A percentile compares a stretch with the other conserved stretches of the same genome.
Evolutionary conservation across 2,329 filamentous ascomycete species (phyloP).

Genomic region (Penicillium expansum): DNA sequence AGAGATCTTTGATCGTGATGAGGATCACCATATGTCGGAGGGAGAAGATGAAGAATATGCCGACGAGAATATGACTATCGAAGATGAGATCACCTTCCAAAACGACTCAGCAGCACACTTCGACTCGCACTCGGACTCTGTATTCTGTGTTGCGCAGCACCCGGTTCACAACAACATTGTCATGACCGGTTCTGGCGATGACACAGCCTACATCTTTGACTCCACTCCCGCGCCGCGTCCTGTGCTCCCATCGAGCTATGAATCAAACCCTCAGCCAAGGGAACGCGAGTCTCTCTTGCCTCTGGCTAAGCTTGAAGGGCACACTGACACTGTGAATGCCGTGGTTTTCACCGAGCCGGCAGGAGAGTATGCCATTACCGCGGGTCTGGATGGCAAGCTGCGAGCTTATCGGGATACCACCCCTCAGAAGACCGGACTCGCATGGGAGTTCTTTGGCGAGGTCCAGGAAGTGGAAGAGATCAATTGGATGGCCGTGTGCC

Average conservation of each 20-base stretch:
- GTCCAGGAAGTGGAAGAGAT: slow-evolving; percentile 90
- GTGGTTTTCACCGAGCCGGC: slow-evolving; percentile 78
- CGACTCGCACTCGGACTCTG: slow-evolving; percentile 81
- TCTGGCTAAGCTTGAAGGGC: slow-evolving; percentile 77
- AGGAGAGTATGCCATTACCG: slow-evolving; percentile 82
- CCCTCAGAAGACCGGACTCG: slow-evolving; percentile 48
- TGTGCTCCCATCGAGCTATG: slow-evolving; percentile 73
- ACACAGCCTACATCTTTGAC: slow-evolving; percentile 84
- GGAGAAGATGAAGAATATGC: slow-evolving; percentile 59
- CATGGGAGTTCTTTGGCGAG: slow-evolving; percentile 69
- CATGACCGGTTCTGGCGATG: slow-evolving; percentile 82
- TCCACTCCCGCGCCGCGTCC: slow-evolving; percentile 61
- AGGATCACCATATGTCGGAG: slow-evolving; percentile 71
- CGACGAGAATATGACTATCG: slow-evolving; percentile 50
- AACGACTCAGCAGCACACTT: slow-evolving; percentile 96
- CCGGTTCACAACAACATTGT: slow-evolving; percentile 73
- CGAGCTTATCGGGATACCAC: slow-evolving; percentile 62
- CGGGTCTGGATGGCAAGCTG: slow-evolving; percentile 80
- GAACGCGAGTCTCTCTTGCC: slow-evolving; percentile 61
- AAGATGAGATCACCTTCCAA: slow-evolving; percentile 66
- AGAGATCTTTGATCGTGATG: slow-evolving; percentile 69
- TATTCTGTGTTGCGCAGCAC: slow-evolving; percentile 94
- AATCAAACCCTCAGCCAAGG: slow-evolving; percentile 61
- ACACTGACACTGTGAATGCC: slow-evolving; percentile 86
- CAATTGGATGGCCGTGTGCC: slow-evolving; percentile 82